These are phyloP conservation scores for Pulveroboletus sp. DNA, from an alignment of 768 basidiomycete species.

Conservation along the genomic window DNA sequence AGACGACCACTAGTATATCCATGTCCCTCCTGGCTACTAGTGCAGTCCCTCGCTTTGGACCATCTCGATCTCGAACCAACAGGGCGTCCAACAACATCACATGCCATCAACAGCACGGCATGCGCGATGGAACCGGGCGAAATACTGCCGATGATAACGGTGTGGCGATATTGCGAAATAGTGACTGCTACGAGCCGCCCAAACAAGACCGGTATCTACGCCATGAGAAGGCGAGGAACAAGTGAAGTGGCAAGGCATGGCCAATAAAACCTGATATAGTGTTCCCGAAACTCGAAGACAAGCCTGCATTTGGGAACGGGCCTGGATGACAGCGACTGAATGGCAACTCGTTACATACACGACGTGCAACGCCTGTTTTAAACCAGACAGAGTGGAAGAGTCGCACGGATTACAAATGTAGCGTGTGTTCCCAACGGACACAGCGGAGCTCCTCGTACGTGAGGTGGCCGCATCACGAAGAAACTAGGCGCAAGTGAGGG, in stretches of 20 bases:
- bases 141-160: slow-evolving; percentile 4
- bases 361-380: too few species aligned
- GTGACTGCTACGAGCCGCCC: background rate
- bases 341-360: too few species aligned
- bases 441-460: background rate
- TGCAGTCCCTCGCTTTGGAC: too few species aligned
- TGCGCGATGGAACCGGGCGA: background rate
- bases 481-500: too few species aligned
- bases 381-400: too few species aligned
- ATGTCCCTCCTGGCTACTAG: too few species aligned
- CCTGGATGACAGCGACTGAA: too few species aligned
- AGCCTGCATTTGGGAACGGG: background rate
- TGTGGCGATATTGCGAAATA: background rate
- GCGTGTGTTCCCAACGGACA: too few species aligned
- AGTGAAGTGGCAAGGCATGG: background rate
- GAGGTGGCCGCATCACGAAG: background rate
- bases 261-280: slow-evolving; percentile 7
- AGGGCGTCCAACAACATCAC: background rate
- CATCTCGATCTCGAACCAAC: too few species aligned
- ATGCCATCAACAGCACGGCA: background rate
- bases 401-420: too few species aligned
- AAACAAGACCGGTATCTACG: background rate
- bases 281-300: background rate
- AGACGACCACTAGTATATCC: background rate
- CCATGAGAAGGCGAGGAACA: background rate